Evolutionary conservation across 306 rosid species (phyloP).

Genomic region (Begonia loranthoides): DNA sequence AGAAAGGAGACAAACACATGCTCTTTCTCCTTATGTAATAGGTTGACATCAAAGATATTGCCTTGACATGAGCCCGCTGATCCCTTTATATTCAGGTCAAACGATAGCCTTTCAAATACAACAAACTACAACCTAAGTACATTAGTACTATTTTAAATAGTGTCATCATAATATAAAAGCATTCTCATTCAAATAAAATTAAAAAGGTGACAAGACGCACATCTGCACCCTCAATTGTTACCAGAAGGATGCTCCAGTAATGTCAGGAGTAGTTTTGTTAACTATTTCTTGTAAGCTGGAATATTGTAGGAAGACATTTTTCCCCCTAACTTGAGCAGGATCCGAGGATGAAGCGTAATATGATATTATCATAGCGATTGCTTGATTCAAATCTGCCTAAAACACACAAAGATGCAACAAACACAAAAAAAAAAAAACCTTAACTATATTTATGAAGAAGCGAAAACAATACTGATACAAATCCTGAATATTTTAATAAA

Average conservation of each 20-base stretch:
- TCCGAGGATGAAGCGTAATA: constrained; percentile 94
- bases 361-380: constrained; percentile 97
- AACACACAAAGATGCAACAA: constrained; percentile 15
- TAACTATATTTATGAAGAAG: no score
- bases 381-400: constrained; percentile 93
- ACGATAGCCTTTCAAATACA: constrained; percentile 46
- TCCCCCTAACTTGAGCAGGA: constrained; percentile 98
- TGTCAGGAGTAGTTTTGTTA: constrained; percentile 96
- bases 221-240: constrained; percentile 89
- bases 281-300: constrained; percentile 98
- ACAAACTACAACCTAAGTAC: constrained; percentile 70
- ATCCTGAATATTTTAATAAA: no score
- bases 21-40: constrained; percentile 99
- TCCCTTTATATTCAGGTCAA: constrained; percentile 92
- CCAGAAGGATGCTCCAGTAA: constrained; percentile 92
- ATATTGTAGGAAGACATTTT: constrained; percentile 91
- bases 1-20: constrained; percentile 99
- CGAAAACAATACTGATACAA: no score
- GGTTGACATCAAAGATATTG: no score
- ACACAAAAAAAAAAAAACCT: constrained; percentile 4
- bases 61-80: constrained; percentile 99
- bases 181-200: constrained; percentile 34
- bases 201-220: constrained; percentile 86
- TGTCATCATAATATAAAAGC: constrained; percentile 29
- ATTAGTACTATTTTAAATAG: constrained; percentile 30